Conservation (phyloP, 2,329 filamentous ascomycete genomes). For the Rutstroemia sp. region DNA sequence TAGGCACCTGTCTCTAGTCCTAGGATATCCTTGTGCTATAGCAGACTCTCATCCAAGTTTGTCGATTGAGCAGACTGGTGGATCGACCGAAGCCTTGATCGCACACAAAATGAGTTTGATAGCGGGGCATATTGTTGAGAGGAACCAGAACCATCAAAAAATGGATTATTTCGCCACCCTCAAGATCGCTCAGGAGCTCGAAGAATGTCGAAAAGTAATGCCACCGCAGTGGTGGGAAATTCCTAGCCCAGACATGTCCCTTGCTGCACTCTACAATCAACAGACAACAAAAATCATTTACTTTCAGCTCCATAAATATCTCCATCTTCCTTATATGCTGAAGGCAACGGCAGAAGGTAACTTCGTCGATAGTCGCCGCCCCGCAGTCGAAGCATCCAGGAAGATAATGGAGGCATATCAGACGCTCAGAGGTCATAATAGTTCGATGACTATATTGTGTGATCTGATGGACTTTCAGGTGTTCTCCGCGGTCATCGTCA, state of each 20-base stretch:
- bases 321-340: slow-evolving; percentile 42
- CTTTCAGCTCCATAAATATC: slow-evolving; percentile 32
- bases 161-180: slow-evolving; percentile 34
- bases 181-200: slow-evolving; percentile 35
- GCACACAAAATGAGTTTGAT: slow-evolving; percentile 18
- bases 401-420: slow-evolving; percentile 34
- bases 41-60: slow-evolving; percentile 22
- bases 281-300: slow-evolving; percentile 34
- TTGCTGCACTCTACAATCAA: slow-evolving; percentile 28
- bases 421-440: slow-evolving; percentile 26
- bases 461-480: slow-evolving; percentile 41
- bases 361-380: slow-evolving; percentile 33
- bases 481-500: slow-evolving; percentile 38
- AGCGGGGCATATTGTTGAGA: slow-evolving; percentile 34
- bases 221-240: slow-evolving; percentile 29
- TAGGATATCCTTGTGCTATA: slow-evolving; percentile 43
- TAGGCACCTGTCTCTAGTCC: slow-evolving; percentile 42
- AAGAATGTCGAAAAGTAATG: slow-evolving; percentile 27
- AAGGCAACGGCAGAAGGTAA: slow-evolving; percentile 30
- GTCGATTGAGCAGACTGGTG: neutral
- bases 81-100: neutral
- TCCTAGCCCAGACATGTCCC: slow-evolving; percentile 15
- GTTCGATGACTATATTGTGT: slow-evolving; percentile 33
- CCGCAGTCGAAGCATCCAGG: slow-evolving; percentile 36
- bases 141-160: slow-evolving; percentile 32